A percentile compares a stretch with the other conserved stretches of the same genome.
Evolutionary conservation across 768 basidiomycete genomes (phyloP).

Genomic region (Russula foetens): DNA sequence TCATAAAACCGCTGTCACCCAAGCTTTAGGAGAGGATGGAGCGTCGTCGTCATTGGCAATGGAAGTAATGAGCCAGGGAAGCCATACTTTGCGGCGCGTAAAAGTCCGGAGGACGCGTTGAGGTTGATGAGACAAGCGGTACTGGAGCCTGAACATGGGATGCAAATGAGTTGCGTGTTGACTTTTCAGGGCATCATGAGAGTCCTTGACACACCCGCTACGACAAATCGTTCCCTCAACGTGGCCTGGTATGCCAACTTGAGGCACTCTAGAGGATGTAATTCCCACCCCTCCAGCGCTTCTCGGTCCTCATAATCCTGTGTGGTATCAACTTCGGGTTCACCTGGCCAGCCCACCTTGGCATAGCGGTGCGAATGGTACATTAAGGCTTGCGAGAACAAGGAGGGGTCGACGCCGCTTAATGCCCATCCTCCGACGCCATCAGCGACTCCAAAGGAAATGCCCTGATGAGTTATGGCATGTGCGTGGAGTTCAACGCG

Average conservation of each 20-base stretch:
- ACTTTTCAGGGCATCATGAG: not conserved
- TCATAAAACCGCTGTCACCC: constrained; percentile 72
- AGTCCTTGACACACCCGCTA: constrained; percentile 21
- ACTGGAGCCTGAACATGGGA: constrained; percentile 57
- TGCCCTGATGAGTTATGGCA: constrained; percentile 38
- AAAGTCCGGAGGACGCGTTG: constrained; percentile 63
- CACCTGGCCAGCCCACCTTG: constrained; percentile 69
- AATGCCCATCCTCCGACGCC: constrained; percentile 92
- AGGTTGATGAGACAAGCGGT: constrained; percentile 72
- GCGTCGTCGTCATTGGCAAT: constrained; percentile 4
- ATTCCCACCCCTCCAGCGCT: constrained; percentile 57
- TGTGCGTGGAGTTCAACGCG: constrained; percentile 13
- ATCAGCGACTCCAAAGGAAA: constrained; percentile 81
- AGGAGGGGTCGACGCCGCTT: constrained; percentile 74
- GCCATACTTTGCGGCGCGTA: constrained; percentile 74
- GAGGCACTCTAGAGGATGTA: constrained; percentile 63
- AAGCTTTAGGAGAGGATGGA: constrained; percentile 35
- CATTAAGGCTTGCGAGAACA: constrained; percentile 90
- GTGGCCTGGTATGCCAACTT: constrained; percentile 67
- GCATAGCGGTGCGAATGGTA: constrained; percentile 73
- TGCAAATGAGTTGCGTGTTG: not conserved
- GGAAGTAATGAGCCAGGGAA: not conserved
- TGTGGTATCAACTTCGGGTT: constrained; percentile 73
- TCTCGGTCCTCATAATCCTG: constrained; percentile 62
- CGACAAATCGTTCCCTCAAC: constrained; percentile 49